A percentile compares a stretch with the other conserved stretches of the same genome.
phyloP scores from a whole-genome alignment of 768 basidiomycete genomes.

The Termitomyces sp. region DNA sequence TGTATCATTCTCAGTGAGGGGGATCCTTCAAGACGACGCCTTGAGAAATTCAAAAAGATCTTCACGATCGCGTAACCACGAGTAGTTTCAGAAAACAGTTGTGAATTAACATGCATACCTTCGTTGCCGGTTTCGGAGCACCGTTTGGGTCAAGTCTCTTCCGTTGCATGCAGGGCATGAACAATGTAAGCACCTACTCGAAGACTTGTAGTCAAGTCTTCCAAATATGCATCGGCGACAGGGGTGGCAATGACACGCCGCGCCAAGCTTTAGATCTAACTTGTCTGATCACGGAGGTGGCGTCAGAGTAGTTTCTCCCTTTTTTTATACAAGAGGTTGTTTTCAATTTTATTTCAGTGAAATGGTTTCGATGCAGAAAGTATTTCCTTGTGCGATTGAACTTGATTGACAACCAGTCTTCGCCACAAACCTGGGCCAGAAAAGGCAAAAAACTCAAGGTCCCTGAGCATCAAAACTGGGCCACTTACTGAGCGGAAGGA shows the following conservation, averaged over 20 bases:
- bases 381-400: no score
- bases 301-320: background rate
- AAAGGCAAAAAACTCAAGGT: no score
- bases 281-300: background rate
- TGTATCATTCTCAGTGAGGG: no score
- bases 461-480: conserved; percentile 3
- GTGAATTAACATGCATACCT: background rate
- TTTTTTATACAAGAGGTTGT: background rate
- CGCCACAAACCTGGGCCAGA: no score
- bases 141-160: background rate
- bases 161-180: background rate
- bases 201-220: no score
- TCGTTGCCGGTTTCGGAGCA: background rate
- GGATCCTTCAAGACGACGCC: no score
- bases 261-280: background rate
- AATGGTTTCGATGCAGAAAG: background rate
- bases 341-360: background rate
- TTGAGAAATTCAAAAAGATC: background rate
- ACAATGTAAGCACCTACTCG: no score
- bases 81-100: background rate
- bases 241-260: background rate
- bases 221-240: background rate
- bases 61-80: no score
- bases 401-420: no score
- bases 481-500: conserved; percentile 5